Conservation (phyloP, 192 early-diverging fungal genomes). For the Coemansia sp. region DNA sequence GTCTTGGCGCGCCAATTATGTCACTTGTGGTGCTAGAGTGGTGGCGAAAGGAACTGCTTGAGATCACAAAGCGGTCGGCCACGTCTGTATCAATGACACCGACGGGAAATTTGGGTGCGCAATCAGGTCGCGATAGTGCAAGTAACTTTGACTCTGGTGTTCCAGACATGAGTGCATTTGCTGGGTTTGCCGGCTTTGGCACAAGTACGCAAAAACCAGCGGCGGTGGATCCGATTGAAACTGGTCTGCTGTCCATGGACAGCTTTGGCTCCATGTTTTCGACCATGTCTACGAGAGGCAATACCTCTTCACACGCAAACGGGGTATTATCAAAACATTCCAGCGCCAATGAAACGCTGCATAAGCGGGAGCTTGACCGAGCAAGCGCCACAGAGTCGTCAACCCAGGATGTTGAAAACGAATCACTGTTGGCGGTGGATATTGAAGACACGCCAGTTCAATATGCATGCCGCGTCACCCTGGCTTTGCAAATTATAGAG, state of each 20-base stretch:
- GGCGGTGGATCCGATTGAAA: constrained; percentile 22
- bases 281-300: constrained; percentile 1
- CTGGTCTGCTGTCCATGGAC: constrained; percentile 30
- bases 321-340: not conserved
- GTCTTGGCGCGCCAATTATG: constrained; percentile 50
- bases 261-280: constrained; percentile 39
- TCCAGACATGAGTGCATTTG: constrained; percentile 36
- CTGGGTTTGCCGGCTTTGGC: constrained; percentile 29
- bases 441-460: constrained; percentile 55
- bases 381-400: not conserved
- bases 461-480: constrained; percentile 46
- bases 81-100: not conserved
- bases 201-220: not conserved
- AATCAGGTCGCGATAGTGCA: not conserved
- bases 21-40: constrained; percentile 53
- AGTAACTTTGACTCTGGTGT: constrained; percentile 11
- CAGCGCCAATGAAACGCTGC: not conserved
- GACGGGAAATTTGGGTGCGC: not conserved
- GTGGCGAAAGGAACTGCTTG: constrained; percentile 48
- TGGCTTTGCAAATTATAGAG: constrained; percentile 52
- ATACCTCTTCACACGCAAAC: not conserved
- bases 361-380: not conserved
- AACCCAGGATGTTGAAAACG: not conserved
- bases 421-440: constrained; percentile 30
- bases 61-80: constrained; percentile 14